Evolutionary conservation across 2,329 filamentous ascomycete genomes (phyloP), one percentile per base, ranked within the genome.

Genomic region (Chaetothyriales sp.): DNA sequence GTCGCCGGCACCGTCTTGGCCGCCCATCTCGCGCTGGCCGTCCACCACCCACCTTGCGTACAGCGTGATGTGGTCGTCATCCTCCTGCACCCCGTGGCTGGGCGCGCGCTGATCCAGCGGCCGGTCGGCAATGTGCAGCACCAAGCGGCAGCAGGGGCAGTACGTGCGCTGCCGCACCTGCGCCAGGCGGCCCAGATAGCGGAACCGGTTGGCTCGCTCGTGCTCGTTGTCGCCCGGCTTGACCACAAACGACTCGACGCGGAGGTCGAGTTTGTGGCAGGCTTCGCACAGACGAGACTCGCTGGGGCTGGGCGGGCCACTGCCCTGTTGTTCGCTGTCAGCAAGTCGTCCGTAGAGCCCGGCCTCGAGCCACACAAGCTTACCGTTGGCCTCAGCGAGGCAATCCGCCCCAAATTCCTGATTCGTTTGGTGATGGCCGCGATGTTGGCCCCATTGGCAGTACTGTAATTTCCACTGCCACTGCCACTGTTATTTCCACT

Each of bases 1-100:
- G 8, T 52, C 51, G 37, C 54, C 51, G 29, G 56, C 45, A 18
- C 54, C 54, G 18, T 58, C 51, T 22, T 8, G 18, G 1, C 56
- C 50, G 10, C 51, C 52, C 7, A 55, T 20, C 25, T 61, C 59
- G 50, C 56, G 56, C 45, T 60, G 59, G 28, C 59, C 59, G 48
- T 61, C 59, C 18, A 60, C 53, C n/a, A 61, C 58, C 59, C 59
- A 61, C 50, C 55, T 53, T n/a, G 56, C 58, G 47, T 56, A 61
- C 8, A 54, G 33, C 43, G 52, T 51, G 40, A 53, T 47, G 10
- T 58, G 56, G 50, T 61, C 59, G 18, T 60, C 59, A 44, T 57
- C 57, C 22, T 51, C 50, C 22, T 53, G 47, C 2, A 51, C 44
- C 33, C 33, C 33, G 8, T 44, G 49, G 50, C 55, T 59, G 5